Evolutionary conservation across 2,329 filamentous ascomycete species (phyloP), one percentile per base, ranked within the genome.

Genomic region (Zymoseptoria tritici): DNA sequence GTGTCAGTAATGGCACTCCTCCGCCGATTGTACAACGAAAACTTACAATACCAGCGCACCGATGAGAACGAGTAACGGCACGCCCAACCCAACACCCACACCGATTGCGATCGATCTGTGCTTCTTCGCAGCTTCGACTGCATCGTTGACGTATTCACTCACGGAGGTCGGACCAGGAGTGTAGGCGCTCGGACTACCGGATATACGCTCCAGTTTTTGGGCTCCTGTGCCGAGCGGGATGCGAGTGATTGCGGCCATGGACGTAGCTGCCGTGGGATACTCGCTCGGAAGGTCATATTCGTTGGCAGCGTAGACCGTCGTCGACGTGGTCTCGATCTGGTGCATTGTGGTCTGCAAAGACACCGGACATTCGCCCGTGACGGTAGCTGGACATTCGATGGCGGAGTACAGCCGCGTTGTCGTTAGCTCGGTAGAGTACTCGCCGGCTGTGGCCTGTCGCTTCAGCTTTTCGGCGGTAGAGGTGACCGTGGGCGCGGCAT

Each of bases 401-500:
- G 22, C 22, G 13, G 51, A 20, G 13, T 52, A 20, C 11, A 52
- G 11, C 2, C 2, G 21, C 21, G 51, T 22, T 52, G 51, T 52
- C n/a, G 51, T 20, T 19, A 52, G 51, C 51, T 11, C 22, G 51
- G 51, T 52, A 20, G 16, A n/a, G 51, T 52, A 52, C n/a, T 24
- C 22, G 51, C 51, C 51, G 13, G 51, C 22, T 22, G 51, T 24
- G n/a, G 51, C 51, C 21, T 24, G 51, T 56, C 66, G 57, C 57
- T 42, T 64, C 11, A 62, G 49, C 8, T 58, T 29, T 4, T 46
- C 52, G n/a, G 62, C 57, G 11, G 31, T 56, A 9, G 66, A 59
- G 2, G 71, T 60, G 0, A 68, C 42, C 0, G 69, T 61, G 1
- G 70, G 31, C 5, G 68, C 69, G 3, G 68, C 68, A 3, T 68